Base-by-base conservation (phyloP, 495 filamentous ascomycete species). In the Aspergillus nanangensis region DNA sequence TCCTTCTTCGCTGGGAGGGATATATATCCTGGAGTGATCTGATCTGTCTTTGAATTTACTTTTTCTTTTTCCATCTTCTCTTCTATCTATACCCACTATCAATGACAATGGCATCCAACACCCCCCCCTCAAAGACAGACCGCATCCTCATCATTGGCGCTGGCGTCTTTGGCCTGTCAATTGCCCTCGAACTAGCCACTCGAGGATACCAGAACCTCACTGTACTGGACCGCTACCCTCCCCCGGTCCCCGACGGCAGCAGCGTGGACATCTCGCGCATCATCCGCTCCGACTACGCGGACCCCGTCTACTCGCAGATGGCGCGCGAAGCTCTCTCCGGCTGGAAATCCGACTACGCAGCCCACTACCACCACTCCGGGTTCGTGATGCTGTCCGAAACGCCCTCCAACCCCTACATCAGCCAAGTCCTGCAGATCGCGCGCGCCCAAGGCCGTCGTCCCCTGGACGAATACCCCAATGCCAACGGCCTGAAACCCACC, bases 241-340 rank as follows among this genome's bases (percentile, higher is more conserved):
- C 21, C 60, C 83, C 82, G 8, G 63, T 45, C 17, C 72, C 71
- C 15, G 76, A 86, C 49, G 75, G 75, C 46, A 69, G 79, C 43
- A 80, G 75, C 44, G 72, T 82, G 45, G 83, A 86, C 66, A 75
- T 74, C 19, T 84, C 82, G 9, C 78, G 82, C 37, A 79, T 86
- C 48, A 74, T 91, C 48, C 73, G 87, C 31, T 64, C 83, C 34
- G 86, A 90, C 65, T 90, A 90, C 64, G 70, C 75, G 5, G 79
- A 88, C 57, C 66, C 75, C 3, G 71, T 74, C 4, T 91, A 91
- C 57, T 73, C 80, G 15, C 50, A 69, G 11, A 79, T 93, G 45
- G 81, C 75, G 20, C 63, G 73, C 3, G 66, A 78, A 23, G 86
- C 85, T 3, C 82, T 81, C 39, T 46, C 52, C 7, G 69, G 73